These are phyloP conservation scores for Pseudonitzschia delicatissima DNA, from an alignment of 108 stramenopile genomes.

Conservation along the genomic window DNA sequence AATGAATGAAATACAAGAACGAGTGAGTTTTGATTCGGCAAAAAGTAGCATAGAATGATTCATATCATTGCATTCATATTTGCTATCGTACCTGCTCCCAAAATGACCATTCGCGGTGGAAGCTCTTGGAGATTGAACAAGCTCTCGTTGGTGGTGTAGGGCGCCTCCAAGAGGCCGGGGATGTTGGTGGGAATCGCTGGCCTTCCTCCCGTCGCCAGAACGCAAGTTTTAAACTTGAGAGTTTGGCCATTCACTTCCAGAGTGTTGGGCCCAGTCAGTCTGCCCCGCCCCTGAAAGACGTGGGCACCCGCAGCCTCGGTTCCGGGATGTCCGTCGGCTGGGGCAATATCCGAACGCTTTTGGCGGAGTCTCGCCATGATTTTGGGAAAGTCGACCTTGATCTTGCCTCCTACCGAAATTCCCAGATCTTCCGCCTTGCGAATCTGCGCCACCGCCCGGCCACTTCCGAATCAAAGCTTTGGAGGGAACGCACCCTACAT, in stretches of 20 bases:
- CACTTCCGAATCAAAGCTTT: slow-evolving; percentile 89
- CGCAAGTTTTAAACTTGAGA: slow-evolving; percentile 77
- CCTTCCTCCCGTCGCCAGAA: slow-evolving; percentile 91
- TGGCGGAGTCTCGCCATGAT: slow-evolving; percentile 76
- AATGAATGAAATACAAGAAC: background rate
- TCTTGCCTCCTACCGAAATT: slow-evolving; percentile 49
- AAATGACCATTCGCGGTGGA: slow-evolving; percentile 84
- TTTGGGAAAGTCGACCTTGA: slow-evolving; percentile 78
- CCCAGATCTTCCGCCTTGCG: slow-evolving; percentile 79
- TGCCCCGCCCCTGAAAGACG: slow-evolving; percentile 72
- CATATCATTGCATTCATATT: background rate
- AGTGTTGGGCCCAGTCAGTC: slow-evolving; percentile 59
- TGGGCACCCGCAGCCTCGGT: slow-evolving; percentile 58
- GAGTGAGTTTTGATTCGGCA: too few species aligned
- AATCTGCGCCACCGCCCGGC: slow-evolving; percentile 63
- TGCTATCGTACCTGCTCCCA: slow-evolving; percentile 73
- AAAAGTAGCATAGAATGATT: background rate
- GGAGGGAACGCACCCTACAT: slow-evolving; percentile 94
- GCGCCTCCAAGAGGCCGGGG: slow-evolving; percentile 73
- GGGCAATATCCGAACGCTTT: slow-evolving; percentile 67
- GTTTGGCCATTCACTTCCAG: slow-evolving; percentile 67
- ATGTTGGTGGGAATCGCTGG: slow-evolving; percentile 62
- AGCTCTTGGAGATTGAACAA: slow-evolving; percentile 89
- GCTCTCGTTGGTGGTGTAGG: slow-evolving; percentile 88
- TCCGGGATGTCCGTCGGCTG: slow-evolving; percentile 83